Percentiles rank a stretch among this genome's conserved stretches.
These are phyloP conservation scores for Neurospora sp. DNA, from an alignment of 495 filamentous ascomycete species.

Conservation along the genomic window DNA sequence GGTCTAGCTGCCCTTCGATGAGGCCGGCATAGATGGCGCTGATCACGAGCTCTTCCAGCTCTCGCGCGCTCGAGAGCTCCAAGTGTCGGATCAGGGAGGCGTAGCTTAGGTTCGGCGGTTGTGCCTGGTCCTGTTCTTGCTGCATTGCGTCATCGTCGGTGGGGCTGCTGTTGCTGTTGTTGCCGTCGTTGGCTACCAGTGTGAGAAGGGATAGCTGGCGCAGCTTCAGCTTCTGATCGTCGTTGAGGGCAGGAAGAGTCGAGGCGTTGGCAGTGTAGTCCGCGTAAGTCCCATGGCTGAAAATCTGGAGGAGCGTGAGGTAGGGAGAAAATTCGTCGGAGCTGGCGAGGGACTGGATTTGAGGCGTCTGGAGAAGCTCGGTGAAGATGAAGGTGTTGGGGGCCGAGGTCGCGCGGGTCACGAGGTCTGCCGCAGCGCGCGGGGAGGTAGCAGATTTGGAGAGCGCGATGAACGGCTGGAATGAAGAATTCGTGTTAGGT, in stretches of 20 bases:
- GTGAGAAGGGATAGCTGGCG: conserved; percentile 82
- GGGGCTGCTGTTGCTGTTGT: conserved; percentile 23
- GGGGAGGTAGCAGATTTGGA: conserved; percentile 77
- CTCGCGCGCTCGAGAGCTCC: conserved; percentile 52
- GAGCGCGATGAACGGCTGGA: conserved; percentile 75
- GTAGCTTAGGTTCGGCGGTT: conserved; percentile 52
- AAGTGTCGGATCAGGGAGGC: conserved; percentile 53
- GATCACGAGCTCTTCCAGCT: conserved; percentile 86
- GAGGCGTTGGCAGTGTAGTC: conserved; percentile 46
- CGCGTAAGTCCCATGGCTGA: conserved; percentile 83
- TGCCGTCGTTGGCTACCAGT: conserved; percentile 46
- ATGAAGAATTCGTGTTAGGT: conserved; percentile 2
- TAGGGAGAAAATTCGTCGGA: conserved; percentile 37
- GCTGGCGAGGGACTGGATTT: conserved; percentile 62
- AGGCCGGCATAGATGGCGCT: conserved; percentile 80
- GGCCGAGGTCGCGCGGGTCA: conserved; percentile 77
- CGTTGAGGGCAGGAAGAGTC: conserved; percentile 60
- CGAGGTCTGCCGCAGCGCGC: conserved; percentile 73
- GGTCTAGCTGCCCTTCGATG: conserved; percentile 71
- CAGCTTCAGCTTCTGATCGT: conserved; percentile 72
- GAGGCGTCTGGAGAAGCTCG: conserved; percentile 75
- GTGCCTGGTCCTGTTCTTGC: not conserved
- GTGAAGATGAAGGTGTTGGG: conserved; percentile 90
- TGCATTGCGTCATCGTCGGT: not conserved
- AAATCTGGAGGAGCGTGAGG: conserved; percentile 75